Evolutionary conservation across 139 green algal genomes (phyloP), one percentile per base, ranked within the genome.

Genomic region (Picochlorum sp.): DNA sequence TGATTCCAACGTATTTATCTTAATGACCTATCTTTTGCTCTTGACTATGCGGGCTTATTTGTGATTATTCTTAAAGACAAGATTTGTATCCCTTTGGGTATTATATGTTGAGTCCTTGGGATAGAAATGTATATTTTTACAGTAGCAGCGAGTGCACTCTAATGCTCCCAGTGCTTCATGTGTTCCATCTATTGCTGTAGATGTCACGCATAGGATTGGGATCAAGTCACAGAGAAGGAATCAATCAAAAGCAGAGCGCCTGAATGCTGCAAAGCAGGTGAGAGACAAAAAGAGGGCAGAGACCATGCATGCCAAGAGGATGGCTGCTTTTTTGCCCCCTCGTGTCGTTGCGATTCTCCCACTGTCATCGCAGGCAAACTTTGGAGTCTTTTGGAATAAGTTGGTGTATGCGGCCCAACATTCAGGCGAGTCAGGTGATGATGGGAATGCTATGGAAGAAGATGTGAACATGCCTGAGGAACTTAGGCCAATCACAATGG

Each of bases 281-380:
- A 67, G 80, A 10, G 79, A 88, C 18, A 35, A 69, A 20, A 86
- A 90, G 65, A 72, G 77, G 3, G 59, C 71, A 25, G 69, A 86
- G 61, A 50, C 80, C 16, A 50, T 90, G 24, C 70, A 81, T 9
- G 41, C 61, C 24, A 71, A 72, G 29, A 71, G 83, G 2, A 57
- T 57, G 16, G 51, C 33, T 7, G 55, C 30, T 9, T 44, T 50
- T 29, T 65, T 33, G 5, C 67, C 80, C 5, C 83, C 85, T 0
- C 32, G 76, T 0, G 72, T 91, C 7, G 78, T 93, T 9, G 73
- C 66, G 0, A 24, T 93, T 43, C 72, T 93, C 47, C 85, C 83
- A 0, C 59, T 93, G 1, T 85, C 76, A 28, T 45, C 73, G 32
- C 58, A 68, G 0, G 73, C 79, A 22, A 68, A 87, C 40, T 63